Conservation (phyloP, 2,329 filamentous ascomycete species). For the Aspergillus latus region DNA sequence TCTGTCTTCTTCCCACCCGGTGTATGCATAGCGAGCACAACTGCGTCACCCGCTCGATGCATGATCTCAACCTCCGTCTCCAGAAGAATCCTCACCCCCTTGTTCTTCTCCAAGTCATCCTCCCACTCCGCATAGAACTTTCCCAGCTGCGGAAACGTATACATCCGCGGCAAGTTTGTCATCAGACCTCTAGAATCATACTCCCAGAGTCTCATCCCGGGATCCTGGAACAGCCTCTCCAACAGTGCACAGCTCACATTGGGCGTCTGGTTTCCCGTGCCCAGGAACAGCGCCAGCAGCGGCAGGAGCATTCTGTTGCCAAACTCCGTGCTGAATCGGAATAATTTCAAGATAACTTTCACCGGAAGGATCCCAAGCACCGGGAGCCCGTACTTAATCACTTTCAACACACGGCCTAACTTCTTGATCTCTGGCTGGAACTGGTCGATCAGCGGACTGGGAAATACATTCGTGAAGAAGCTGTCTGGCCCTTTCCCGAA, state of each 20-base stretch:
- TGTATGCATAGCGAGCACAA: conserved; percentile 40
- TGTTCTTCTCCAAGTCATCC: conserved; percentile 47
- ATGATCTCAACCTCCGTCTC: conserved; percentile 39
- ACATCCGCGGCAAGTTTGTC: conserved; percentile 57
- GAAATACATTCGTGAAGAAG: conserved; percentile 64
- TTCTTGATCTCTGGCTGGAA: conserved; percentile 57
- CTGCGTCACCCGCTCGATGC: conserved; percentile 52
- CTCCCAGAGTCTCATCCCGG: conserved; percentile 61
- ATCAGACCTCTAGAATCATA: conserved; percentile 57
- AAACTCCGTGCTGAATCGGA: conserved; percentile 69
- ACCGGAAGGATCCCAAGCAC: conserved; percentile 60
- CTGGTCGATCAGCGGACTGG: conserved; percentile 55
- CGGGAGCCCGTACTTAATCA: conserved; percentile 56
- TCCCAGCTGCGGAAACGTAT: conserved; percentile 61
- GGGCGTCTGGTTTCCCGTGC: conserved; percentile 72
- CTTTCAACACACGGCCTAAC: conserved; percentile 55
- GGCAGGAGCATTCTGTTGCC: conserved; percentile 69
- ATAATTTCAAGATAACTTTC: conserved; percentile 64
- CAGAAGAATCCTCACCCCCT: conserved; percentile 57
- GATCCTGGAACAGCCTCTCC: conserved; percentile 59
- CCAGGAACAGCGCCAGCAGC: conserved; percentile 70
- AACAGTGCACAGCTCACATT: conserved; percentile 70
- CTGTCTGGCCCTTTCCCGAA: conserved; percentile 58
- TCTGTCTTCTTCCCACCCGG: conserved; percentile 20
- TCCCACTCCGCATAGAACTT: conserved; percentile 60